Percentiles rank a stretch among this genome's conserved stretches.
These are phyloP conservation scores for Geranium rotundifolium DNA, from an alignment of 345 rosid genomes.

Conservation along the genomic window DNA sequence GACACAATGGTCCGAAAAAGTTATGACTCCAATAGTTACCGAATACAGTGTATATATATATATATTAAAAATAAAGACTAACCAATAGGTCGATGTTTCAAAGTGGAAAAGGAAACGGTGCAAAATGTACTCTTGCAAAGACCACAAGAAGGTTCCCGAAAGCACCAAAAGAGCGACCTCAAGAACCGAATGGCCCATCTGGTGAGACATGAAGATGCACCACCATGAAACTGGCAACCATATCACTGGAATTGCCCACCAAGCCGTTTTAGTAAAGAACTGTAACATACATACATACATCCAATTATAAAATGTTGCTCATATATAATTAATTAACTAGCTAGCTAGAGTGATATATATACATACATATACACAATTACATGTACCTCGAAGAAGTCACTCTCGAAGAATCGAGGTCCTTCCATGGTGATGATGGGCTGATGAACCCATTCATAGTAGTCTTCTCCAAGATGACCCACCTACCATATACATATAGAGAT, in stretches of 20 bases:
- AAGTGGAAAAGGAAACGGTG: constrained; percentile 98
- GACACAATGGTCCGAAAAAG: no score
- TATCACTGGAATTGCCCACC: constrained; percentile 93
- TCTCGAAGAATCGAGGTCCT: constrained; percentile 59
- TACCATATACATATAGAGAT: constrained; percentile 1
- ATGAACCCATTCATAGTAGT: constrained; percentile 70
- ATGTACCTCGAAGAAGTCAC: constrained; percentile 47
- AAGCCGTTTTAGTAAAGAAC: constrained; percentile 83
- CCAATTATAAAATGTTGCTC: no score
- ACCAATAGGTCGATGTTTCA: constrained; percentile 80
- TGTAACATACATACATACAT: constrained; percentile 16
- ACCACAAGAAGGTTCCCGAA: constrained; percentile 70
- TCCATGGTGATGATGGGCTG: constrained; percentile 56
- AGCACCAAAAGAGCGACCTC: constrained; percentile 44
- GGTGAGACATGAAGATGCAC: constrained; percentile 41
- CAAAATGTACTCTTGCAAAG: constrained; percentile 74
- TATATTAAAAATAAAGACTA: constrained; percentile 9
- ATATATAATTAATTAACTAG: no score
- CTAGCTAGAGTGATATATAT: no score
- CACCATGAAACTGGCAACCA: constrained; percentile 86
- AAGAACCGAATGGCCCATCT: constrained; percentile 50
- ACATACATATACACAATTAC: background rate
- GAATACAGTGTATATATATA: no score
- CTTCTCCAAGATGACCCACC: constrained; percentile 81
- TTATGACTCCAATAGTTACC: no score